phyloP scores from a whole-genome alignment of 108 stramenopile species.

The Cyclotella cryptica region DNA sequence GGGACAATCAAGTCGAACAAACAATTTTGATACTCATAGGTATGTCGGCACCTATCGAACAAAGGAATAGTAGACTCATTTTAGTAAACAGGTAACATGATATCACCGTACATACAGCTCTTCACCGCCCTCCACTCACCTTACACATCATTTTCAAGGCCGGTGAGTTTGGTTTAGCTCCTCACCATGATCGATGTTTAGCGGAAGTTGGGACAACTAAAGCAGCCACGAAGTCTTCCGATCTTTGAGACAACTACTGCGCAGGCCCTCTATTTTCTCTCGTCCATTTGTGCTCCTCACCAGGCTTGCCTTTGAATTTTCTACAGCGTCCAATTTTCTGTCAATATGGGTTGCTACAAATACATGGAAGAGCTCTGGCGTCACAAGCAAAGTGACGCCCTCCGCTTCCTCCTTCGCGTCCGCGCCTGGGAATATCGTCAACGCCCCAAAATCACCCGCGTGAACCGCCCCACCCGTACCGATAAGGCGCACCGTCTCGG shows the following conservation, averaged over 20 bases:
- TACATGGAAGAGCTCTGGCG: constrained; percentile 99
- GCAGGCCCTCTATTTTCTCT: background rate
- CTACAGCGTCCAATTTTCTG: constrained; percentile 11
- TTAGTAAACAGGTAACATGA: constrained; percentile 1
- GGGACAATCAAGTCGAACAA: background rate
- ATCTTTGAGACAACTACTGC: background rate
- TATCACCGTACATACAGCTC: background rate
- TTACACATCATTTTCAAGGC: constrained; percentile 27
- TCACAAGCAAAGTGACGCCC: constrained; percentile 99
- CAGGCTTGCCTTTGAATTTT: background rate
- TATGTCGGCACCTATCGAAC: background rate
- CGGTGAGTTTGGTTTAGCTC: background rate
- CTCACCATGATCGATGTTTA: background rate
- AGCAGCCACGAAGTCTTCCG: background rate
- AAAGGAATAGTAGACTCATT: background rate
- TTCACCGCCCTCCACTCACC: background rate
- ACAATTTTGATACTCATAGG: background rate
- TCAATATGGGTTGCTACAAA: constrained; percentile 98
- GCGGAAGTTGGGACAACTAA: background rate
- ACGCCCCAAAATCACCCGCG: constrained; percentile 90
- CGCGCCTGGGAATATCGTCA: constrained; percentile 99
- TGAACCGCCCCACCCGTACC: constrained; percentile 96
- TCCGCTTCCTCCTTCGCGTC: constrained; percentile 99
- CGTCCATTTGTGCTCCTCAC: background rate
- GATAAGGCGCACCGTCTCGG: constrained; percentile 99